Base-by-base conservation (phyloP, 805 yeast species). In the Metschnikowia drakensbergensis region DNA sequence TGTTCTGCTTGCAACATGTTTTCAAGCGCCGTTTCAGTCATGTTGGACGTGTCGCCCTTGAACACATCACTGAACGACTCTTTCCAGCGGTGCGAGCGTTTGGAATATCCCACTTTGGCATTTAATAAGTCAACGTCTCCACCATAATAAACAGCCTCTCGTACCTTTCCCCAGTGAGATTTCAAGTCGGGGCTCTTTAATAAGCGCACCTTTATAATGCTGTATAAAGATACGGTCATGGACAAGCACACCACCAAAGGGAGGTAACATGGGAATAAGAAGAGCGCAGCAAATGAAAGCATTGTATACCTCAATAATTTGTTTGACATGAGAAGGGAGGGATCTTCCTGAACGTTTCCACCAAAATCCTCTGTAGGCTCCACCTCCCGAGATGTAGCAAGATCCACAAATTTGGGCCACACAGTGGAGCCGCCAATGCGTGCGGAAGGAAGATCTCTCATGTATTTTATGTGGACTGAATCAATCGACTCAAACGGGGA, bases 401-500 rank as follows among this genome's bases (percentile, higher is more conserved):
- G 65, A 58, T 83, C 82, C n/a, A 83, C 76, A 56, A 83, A 67
- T 46, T 72, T 71, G 4, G 85, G 81, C 50, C 65, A 60, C 1
- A 76, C 74, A 2, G 57, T 52, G 3, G 62, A 57, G 5, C 66
- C 69, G 22, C 71, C 73, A 11, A 79, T 67, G 22, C 58, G 61
- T 5, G 74, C 67, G 1, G 62, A 60, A 0, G 82, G 80, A 36
- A 76, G 59, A 45, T 71, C 74, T 5, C 72, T 68, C 32, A 82
- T 68, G 57, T 72, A 82, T 31, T 71, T 69, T 48, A 82, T 69
- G 37, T 72, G 75, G 44, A 78, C 62, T 17, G 61, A 60, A 42
- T 75, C 76, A 76, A 79, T 77, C 42, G 71, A 67, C 32, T 82
- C 82, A 62, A 89, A 90, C 1, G 96, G 96, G 47, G 87, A 81